These are phyloP conservation scores for Gaeumannomyces tritici DNA, from an alignment of 2,329 filamentous ascomycete species.

Conservation along the genomic window DNA sequence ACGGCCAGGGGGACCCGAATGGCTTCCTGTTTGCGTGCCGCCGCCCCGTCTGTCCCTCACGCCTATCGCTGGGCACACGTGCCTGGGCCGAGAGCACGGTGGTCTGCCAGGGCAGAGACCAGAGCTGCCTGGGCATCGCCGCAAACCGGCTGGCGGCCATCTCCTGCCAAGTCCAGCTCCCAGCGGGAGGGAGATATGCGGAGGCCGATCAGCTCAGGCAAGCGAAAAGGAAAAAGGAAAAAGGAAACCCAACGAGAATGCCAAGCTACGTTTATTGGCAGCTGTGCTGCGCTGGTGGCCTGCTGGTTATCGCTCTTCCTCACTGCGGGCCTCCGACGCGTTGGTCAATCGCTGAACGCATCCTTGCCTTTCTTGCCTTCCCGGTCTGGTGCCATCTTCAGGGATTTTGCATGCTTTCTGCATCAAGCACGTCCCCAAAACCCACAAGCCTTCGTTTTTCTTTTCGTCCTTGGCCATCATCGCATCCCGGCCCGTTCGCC, in stretches of 20 bases:
- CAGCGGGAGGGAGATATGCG: neutral
- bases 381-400: neutral
- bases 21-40: neutral
- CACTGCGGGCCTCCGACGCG: neutral
- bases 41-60: neutral
- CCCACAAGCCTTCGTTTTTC: neutral
- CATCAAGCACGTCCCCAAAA: neutral
- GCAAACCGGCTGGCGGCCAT: too few species aligned
- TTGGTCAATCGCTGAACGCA: neutral
- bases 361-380: neutral
- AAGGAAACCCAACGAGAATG: neutral
- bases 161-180: too few species aligned
- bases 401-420: neutral
- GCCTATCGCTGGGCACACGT: neutral
- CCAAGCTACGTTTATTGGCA: neutral
- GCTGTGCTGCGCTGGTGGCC: neutral
- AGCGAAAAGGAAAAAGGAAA: neutral
- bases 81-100: too few species aligned
- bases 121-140: too few species aligned
- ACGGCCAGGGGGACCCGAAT: neutral
- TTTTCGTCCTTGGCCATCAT: neutral
- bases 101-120: too few species aligned
- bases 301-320: neutral
- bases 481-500: too few species aligned
- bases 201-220: neutral